A percentile compares a stretch with the other conserved stretches of the same genome.
Evolutionary conservation across 2,329 filamentous ascomycete genomes (phyloP).

Genomic region (Hypoxylon rubiginosum): DNA sequence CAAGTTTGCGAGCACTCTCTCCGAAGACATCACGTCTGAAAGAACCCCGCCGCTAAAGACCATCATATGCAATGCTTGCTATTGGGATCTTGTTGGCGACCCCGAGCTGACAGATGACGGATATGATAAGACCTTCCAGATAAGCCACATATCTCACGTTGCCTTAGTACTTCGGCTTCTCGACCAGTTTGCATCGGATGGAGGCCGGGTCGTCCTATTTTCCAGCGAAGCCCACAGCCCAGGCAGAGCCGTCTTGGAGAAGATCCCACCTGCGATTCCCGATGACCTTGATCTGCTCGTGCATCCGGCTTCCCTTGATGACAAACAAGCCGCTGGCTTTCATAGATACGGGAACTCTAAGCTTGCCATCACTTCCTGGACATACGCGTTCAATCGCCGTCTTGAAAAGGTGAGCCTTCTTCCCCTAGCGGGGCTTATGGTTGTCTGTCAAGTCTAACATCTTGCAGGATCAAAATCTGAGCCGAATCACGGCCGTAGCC

Average conservation of each 20-base stretch:
- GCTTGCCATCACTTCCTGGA: slow-evolving; percentile 54
- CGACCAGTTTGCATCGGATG: slow-evolving; percentile 72
- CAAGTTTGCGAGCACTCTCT: slow-evolving; percentile 48
- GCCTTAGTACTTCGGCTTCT: slow-evolving; percentile 53
- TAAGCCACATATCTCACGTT: slow-evolving; percentile 55
- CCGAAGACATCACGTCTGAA: slow-evolving; percentile 40
- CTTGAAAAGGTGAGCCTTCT: slow-evolving; percentile 39
- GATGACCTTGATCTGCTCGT: slow-evolving; percentile 54
- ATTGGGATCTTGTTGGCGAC: slow-evolving; percentile 52
- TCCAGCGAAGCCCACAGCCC: slow-evolving; percentile 53
- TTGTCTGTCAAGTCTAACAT: background rate
- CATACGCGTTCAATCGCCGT: slow-evolving; percentile 55
- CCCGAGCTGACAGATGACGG: slow-evolving; percentile 52
- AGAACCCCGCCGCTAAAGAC: slow-evolving; percentile 49
- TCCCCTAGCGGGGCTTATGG: background rate
- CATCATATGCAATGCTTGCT: slow-evolving; percentile 58
- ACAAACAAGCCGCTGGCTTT: slow-evolving; percentile 55
- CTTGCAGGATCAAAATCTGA: slow-evolving; percentile 44
- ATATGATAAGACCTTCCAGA: slow-evolving; percentile 57
- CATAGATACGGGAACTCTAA: slow-evolving; percentile 60
- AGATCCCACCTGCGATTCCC: slow-evolving; percentile 53
- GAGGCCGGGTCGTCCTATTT: slow-evolving; percentile 71
- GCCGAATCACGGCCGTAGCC: slow-evolving; percentile 48
- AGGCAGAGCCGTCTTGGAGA: slow-evolving; percentile 55
- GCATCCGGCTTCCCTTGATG: slow-evolving; percentile 49